Evolutionary conservation across 352 stramenopile species (phyloP), one percentile per base, ranked within the genome.

Genomic region (Globisporangium emineosum): DNA sequence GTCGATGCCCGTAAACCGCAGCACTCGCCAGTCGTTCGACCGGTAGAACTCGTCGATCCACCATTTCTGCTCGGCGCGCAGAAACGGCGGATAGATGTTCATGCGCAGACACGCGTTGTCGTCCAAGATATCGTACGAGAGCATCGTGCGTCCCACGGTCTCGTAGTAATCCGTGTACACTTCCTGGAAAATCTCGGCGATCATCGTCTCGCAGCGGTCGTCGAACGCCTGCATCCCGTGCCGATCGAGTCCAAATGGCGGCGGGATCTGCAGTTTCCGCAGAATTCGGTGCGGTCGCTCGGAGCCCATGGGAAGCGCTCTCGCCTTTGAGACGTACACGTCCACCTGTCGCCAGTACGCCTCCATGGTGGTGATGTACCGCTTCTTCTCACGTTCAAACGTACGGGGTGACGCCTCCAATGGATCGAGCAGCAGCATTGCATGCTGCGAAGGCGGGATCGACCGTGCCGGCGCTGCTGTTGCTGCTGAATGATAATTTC

Each of bases 61-160:
- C 88, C 88, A 96, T 57, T 90, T 89, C 27, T 95, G 81, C 65
- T 90, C 76, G 0, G 88, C 88, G 30, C 78, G 69, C 47, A 98
- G 64, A 58, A 94, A 94, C 25, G 78, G 75, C 13, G 74, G 76
- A 43, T 97, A 89, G 58, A 98, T 96, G 52, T 88, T 87, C 65
- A 97, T 79, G 29, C 77, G 74, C 63, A 83, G 64, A 33, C 82
- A 90, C 51, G 70, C 69, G 12, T 72, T 80, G 0, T 82, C 78
- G 62, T 98, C 89, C 10, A 94, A 67, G 3, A 98, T 67, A 59
- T 94, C 86, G 60, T 97, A 98, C 30, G 92, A 71, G 7, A 98
- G 73, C 78, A 97, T 94, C 25, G 83, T 78, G 13, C 86, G 83
- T 0, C 85, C 91, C 17, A 89, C 69, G 0, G 77, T 90, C 62